phyloP scores from a whole-genome alignment of 352 stramenopile species.

The Phytophthora capsici region DNA sequence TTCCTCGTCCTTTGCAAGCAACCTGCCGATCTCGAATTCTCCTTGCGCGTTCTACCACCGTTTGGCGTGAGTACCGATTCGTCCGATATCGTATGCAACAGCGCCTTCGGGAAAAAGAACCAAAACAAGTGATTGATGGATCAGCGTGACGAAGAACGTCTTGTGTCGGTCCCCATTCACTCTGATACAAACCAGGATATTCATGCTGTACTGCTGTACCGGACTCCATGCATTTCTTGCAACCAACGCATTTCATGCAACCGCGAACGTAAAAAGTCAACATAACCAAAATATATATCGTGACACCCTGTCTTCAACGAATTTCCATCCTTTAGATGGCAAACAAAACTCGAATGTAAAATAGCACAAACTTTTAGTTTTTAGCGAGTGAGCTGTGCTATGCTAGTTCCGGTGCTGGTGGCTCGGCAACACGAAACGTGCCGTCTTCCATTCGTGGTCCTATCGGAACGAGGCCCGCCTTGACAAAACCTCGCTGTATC shows the following conservation, averaged over 20 bases:
- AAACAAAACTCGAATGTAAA: too few relatives aligned
- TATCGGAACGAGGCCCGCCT: background rate
- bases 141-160: too few relatives aligned
- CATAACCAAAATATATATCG: background rate
- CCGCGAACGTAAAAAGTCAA: background rate
- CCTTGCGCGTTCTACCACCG: too few relatives aligned
- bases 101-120: too few relatives aligned
- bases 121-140: too few relatives aligned
- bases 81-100: too few relatives aligned
- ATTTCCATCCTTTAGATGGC: background rate
- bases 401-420: background rate
- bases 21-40: too few relatives aligned
- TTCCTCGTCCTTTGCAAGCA: too few relatives aligned
- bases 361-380: background rate
- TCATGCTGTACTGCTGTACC: too few relatives aligned
- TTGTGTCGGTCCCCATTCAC: too few relatives aligned
- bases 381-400: background rate
- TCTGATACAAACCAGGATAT: too few relatives aligned
- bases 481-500: background rate
- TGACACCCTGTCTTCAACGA: background rate
- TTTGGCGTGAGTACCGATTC: too few relatives aligned
- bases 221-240: background rate
- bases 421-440: background rate
- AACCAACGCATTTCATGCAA: background rate
- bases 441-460: background rate